Base-by-base conservation (phyloP, 2,329 filamentous ascomycete genomes). In the Xylaria sp. region DNA sequence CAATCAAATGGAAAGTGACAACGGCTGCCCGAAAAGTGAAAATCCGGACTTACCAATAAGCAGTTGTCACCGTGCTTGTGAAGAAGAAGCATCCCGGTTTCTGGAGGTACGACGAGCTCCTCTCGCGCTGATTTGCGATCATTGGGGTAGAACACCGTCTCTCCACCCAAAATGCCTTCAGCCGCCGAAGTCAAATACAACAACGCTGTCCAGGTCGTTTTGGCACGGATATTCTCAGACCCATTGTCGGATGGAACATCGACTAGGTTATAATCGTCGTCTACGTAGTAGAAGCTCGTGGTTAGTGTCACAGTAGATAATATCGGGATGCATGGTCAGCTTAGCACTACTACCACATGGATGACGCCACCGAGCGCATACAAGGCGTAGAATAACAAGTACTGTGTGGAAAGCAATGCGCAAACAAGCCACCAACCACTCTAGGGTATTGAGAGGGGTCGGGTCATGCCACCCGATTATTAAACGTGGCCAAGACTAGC, bases 41-140 rank as follows among this genome's bases (percentile, higher is more conserved):
- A 27, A 25, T 15, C 22, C n/a, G 49, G 36, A 82, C 85, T 78
- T 75, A 89, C 87, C 75, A 97, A 80, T 82, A 97, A 87, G 80
- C 95, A 97, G 69, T 95, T 91, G 71, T 93, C 87, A 0, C 95
- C 94, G 80, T 97, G 95, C 69, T 92, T 92, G 79, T 97, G 95
- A 67, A 97, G 82, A 31, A 97, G 83, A 38, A 93, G 86, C 85
- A 95, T 91, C 1, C 95, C 95, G n/a, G 90, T 90, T 77, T 97
- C 92, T 11, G 92, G 87, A 0, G 85, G 85, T 6, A 96, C 89
- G 1, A 89, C 85, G 57, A 97, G 86, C 20, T 91, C 92, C 72
- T 92, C 87, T 20, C 85, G 84, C 20, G 83, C 76, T 2, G 84
- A 79, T 67, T 82, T 81, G 49, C 85, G 81, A 72, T 89, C 86